phyloP scores from a whole-genome alignment of 106 monocot genomes.

The Dioscorea zingiberensis region DNA sequence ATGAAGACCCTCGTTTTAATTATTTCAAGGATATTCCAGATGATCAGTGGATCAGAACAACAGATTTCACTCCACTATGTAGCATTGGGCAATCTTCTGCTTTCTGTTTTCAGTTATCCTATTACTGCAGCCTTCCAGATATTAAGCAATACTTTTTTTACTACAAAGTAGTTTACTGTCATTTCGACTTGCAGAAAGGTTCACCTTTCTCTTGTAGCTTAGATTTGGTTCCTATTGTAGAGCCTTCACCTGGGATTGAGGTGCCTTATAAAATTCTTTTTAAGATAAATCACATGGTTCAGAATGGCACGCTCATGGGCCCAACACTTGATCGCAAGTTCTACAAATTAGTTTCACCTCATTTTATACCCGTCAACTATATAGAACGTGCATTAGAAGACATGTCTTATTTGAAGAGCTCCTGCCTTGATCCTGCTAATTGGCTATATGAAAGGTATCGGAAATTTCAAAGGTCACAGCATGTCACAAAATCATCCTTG shows the following conservation, averaged over 20 bases:
- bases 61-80: slow-evolving; percentile 62
- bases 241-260: slow-evolving; percentile 19
- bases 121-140: slow-evolving; percentile 29
- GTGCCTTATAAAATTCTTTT: slow-evolving; percentile 72
- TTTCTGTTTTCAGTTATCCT: slow-evolving; percentile 65
- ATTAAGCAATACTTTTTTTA: slow-evolving; percentile 49
- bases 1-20: slow-evolving; percentile 30
- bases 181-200: slow-evolving; percentile 24
- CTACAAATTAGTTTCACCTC: slow-evolving; percentile 35
- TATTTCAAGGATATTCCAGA: slow-evolving; percentile 50
- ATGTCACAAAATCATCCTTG: slow-evolving; percentile 16
- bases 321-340: slow-evolving; percentile 59
- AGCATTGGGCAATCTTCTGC: slow-evolving; percentile 74
- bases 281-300: slow-evolving; percentile 80
- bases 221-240: slow-evolving; percentile 66
- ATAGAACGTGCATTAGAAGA: slow-evolving; percentile 65
- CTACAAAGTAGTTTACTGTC: slow-evolving; percentile 30
- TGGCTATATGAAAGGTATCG: slow-evolving; percentile 45
- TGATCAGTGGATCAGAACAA: slow-evolving; percentile 83
- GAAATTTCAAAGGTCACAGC: slow-evolving; percentile 18
- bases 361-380: slow-evolving; percentile 13
- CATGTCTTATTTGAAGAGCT: slow-evolving; percentile 48
- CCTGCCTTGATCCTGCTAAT: slow-evolving; percentile 50
- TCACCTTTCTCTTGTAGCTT: slow-evolving; percentile 43
- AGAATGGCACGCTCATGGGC: slow-evolving; percentile 80